A percentile compares a stretch with the other conserved stretches of the same genome.
Conservation (phyloP, 345 rosid species). For the Anacardium occidentale region DNA sequence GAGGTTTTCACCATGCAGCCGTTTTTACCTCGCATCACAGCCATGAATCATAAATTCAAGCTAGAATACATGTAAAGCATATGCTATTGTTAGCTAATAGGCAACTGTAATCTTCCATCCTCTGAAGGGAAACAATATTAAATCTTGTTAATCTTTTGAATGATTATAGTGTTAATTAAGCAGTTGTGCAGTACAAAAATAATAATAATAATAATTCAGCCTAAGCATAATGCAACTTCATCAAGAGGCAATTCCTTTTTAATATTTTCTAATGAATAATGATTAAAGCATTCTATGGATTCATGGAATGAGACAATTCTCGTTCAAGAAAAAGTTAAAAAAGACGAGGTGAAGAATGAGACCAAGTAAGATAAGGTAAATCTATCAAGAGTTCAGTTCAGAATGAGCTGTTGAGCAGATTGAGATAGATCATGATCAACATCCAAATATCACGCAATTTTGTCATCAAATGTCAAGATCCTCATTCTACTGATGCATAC, state of each 20-base stretch:
- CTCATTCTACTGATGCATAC: slow-evolving; percentile 6
- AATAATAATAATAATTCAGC: too few species aligned
- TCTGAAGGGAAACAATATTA: too few species aligned
- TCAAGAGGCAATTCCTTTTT: neutral
- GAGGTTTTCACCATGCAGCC: slow-evolving; percentile 22
- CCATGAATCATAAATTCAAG: too few species aligned
- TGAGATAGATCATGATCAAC: neutral
- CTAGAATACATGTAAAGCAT: too few species aligned
- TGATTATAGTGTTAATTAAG: too few species aligned
- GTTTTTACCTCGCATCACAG: slow-evolving; percentile 16
- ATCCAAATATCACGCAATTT: slow-evolving; percentile 20
- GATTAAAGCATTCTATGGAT: neutral
- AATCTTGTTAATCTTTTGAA: too few species aligned
- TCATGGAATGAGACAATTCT: slow-evolving; percentile 9
- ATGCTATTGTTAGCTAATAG: too few species aligned
- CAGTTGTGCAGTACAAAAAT: too few species aligned
- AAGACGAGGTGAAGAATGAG: neutral
- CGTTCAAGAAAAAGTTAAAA: neutral
- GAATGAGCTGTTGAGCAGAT: slow-evolving; percentile 39
- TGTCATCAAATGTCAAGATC: slow-evolving; percentile 33
- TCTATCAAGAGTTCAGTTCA: slow-evolving; percentile 10
- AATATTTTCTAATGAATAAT: neutral
- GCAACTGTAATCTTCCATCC: too few species aligned
- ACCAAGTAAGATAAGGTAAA: slow-evolving; percentile 2
- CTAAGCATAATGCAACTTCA: neutral